Evolutionary conservation across 148 eudicot species (phyloP), one percentile per base, ranked within the genome.

Genomic region (Camellia japonica): DNA sequence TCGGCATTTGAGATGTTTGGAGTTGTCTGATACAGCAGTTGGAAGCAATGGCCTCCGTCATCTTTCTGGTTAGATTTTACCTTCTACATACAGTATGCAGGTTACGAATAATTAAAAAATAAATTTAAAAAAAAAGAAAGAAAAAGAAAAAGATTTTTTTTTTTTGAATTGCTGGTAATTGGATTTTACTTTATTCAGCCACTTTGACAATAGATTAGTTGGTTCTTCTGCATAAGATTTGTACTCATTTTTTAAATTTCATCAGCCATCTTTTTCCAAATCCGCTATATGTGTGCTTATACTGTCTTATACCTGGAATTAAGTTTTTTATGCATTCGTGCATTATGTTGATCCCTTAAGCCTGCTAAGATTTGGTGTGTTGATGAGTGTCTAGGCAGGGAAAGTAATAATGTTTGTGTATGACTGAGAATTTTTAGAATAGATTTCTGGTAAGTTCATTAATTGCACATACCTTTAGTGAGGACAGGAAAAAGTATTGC

Each of bases 21-120:
- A 90, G 85, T 75, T 97, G 86, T 97, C 99, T 82, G 99, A 97
- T 84, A 97, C 99, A 44, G 97, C 89, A 81, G 97, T 97, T 80
- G 94, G 97, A 79, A 94, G 91, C 90, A 81, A 74, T 74, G 98
- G 98, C 70, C 88, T 97, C 30, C 92, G 84, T 42, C 88, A 88
- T 87, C 87, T 97, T 63, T 88, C 94, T 82, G 98, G 99, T 94
- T 82, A 82, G 86, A 69, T 71, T 42, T 13, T 77, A 13, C 41
- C 51, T 63, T 38, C 60, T 52, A 66, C 61, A 51, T 66, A 14
- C 43, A 14, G 7, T 58, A 38, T 74, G 49, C 78, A 41, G 49
- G 65, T 41, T 44, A 60, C 12, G 6, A 43, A 60, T 15, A 18
- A 23, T 42, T 59, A 20, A 52, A 51, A 72, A 20, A 11, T 30